Evolutionary conservation across 768 basidiomycete genomes (phyloP), one percentile per base, ranked within the genome.

Genomic region (Podaxis rugospora): DNA sequence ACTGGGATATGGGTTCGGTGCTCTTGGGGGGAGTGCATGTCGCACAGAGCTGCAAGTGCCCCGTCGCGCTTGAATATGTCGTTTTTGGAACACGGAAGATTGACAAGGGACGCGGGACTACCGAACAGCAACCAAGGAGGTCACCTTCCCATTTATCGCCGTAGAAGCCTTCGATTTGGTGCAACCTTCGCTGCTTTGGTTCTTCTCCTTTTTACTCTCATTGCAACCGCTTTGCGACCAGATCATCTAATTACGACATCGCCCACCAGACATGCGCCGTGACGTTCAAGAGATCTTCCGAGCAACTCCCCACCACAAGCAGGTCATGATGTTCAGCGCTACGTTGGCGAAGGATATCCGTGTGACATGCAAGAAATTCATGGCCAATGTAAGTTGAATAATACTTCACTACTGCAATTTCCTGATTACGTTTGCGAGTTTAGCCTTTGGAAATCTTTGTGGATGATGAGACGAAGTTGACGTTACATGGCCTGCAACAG

Each of bases 311-410:
- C 96, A 97, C 76, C 95, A 97, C 84, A 99, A 99, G 81, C 96
- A 99, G 83, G 97, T 99, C 67, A 99, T 99, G 97, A 99, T 99
- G 97, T 99, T 99, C 83, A 96, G 94, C 68, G 97, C 97, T 42
- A 99, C 97, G 0, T 78, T 99, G 63, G 87, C 93, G 60, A 98
- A 99, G 81, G 97, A 98, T 66, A 96, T 99, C 61, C 84, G 97
- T 60, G 83, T 88, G 5, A 98, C 97, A 0, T 99, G 97, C 86
- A 98, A 98, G 80, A 98, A 99, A 73, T 99, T 99, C 75, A 99
- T 99, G 97, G 92, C 92, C 35, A 96, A 93, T 71, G 97, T 98
- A 68, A 65, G 95, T 83, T 0, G 18, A 3, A 32, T 14, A 4
- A 21, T 18, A 21, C 39, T 40, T 35, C 47, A 61, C 36, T 18